Conservation (phyloP, 495 filamentous ascomycete genomes). For the Penicillium nucicola region DNA sequence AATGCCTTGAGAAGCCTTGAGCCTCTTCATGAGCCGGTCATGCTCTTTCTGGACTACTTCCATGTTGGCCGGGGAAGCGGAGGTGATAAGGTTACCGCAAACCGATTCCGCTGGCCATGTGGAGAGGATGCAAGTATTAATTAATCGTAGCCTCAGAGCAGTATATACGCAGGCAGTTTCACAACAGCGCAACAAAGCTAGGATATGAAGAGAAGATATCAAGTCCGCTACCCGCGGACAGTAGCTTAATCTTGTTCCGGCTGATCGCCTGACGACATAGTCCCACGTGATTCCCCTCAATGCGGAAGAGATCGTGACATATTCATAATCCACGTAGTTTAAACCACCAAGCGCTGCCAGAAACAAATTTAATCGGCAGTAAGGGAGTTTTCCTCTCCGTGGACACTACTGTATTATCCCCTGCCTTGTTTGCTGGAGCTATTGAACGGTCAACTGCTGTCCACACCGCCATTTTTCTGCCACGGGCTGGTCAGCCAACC, state of each 20-base stretch:
- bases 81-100: slow-evolving; percentile 28
- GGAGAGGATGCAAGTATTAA: not conserved
- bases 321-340: no score
- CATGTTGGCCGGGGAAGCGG: slow-evolving; percentile 46
- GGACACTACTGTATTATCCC: no score
- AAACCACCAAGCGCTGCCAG: no score
- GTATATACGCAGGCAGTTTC: not conserved
- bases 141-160: not conserved
- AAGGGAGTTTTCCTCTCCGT: no score
- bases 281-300: not conserved
- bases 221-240: not conserved
- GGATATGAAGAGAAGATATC: not conserved
- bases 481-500: no score
- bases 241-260: not conserved
- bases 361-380: no score
- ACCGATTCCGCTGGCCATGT: slow-evolving; percentile 14
- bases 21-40: slow-evolving; percentile 61
- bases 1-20: slow-evolving; percentile 66
- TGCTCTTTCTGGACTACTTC: slow-evolving; percentile 72
- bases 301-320: not conserved
- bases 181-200: not conserved
- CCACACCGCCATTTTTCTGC: no score
- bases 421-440: no score
- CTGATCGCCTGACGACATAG: not conserved
- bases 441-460: no score